phyloP scores from a whole-genome alignment of 2,329 filamentous ascomycete species.

The Ceratocystis cacaofunesta region DNA sequence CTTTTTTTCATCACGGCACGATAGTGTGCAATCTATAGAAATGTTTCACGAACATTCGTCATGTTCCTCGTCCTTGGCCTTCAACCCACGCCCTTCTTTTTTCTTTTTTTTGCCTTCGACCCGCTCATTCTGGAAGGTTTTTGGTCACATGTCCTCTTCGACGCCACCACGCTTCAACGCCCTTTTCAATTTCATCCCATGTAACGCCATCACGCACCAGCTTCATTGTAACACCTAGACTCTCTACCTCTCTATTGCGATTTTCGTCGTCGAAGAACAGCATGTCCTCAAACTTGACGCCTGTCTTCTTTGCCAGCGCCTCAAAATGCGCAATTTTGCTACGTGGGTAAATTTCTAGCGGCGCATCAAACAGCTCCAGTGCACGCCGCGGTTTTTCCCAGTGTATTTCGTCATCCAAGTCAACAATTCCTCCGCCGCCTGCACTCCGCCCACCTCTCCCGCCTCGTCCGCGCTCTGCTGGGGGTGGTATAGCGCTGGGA shows the following conservation, averaged over 20 bases:
- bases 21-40: background rate
- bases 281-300: conserved; percentile 66
- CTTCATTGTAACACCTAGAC: conserved; percentile 68
- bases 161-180: conserved; percentile 67
- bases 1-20: background rate
- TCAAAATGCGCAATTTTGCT: conserved; percentile 79
- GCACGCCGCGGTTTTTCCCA: conserved; percentile 29
- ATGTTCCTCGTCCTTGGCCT: background rate
- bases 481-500: conserved; percentile 15
- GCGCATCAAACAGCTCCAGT: conserved; percentile 44
- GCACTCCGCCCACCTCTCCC: conserved; percentile 20
- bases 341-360: conserved; percentile 54
- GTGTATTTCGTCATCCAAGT: conserved; percentile 8
- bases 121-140: background rate
- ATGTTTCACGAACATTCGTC: background rate
- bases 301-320: conserved; percentile 53
- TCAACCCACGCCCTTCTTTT: background rate
- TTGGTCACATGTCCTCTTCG: conserved; percentile 36
- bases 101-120: background rate
- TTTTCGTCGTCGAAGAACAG: conserved; percentile 91
- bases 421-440: conserved; percentile 15
- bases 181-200: conserved; percentile 61
- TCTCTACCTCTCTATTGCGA: conserved; percentile 68
- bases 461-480: background rate
- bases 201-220: conserved; percentile 67